Percentiles rank a stretch among this genome's conserved stretches.
phyloP scores from a whole-genome alignment of 305 asterid genomes.

The Fraxinus angustifolia region DNA sequence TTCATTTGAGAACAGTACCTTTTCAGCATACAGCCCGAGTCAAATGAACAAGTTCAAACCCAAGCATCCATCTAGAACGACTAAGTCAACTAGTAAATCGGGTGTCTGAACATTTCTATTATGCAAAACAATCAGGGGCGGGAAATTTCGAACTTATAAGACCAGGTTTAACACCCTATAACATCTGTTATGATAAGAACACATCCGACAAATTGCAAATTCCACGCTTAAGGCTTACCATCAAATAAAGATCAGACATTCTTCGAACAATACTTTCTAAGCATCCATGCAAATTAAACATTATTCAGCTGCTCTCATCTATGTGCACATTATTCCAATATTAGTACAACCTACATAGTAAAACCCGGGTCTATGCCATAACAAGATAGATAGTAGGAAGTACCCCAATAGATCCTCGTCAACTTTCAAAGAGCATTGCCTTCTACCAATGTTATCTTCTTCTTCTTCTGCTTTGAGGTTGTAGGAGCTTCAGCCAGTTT shows the following conservation, averaged over 20 bases:
- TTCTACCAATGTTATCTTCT: constrained; percentile 8
- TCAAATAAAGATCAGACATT: not conserved
- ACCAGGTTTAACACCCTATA: not conserved
- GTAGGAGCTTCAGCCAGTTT: constrained; percentile 20
- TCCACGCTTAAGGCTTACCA: not conserved
- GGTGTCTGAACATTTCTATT: not conserved
- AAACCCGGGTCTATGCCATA: not conserved
- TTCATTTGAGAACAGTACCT: not conserved
- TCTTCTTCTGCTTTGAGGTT: constrained; percentile 17
- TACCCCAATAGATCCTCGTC: not conserved
- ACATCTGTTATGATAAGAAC: not conserved
- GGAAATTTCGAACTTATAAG: not conserved
- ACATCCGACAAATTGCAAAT: not conserved
- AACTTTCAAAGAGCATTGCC: constrained; percentile 9
- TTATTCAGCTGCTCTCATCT: constrained; percentile 15
- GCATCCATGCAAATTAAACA: not conserved
- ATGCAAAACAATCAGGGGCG: not conserved
- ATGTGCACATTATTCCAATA: constrained; percentile 17
- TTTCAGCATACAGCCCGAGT: not conserved
- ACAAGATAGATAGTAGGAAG: not conserved
- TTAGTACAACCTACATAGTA: not conserved
- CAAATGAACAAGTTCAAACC: not conserved
- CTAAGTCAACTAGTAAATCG: not conserved
- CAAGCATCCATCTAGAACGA: not conserved
- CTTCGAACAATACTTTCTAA: not conserved